Percentiles rank a stretch among this genome's conserved stretches.
phyloP scores from a whole-genome alignment of 495 filamentous ascomycete genomes.

The Schizothecium vesticola region DNA sequence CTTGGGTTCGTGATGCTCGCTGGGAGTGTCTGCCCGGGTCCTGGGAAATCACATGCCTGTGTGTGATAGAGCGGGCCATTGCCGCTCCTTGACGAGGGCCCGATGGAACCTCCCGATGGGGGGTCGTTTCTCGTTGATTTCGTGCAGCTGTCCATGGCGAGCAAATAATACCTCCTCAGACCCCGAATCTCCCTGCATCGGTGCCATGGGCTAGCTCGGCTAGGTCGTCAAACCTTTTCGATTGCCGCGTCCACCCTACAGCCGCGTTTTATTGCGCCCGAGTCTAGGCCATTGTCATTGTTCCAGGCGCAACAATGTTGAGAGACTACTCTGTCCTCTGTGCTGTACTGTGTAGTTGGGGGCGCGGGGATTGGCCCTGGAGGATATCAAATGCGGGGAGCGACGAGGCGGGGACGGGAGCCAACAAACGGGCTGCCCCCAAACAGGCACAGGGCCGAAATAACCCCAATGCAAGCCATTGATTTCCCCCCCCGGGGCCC shows the following conservation, averaged over 20 bases:
- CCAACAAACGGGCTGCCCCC: not conserved
- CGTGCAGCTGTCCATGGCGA: not conserved
- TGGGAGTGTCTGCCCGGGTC: not conserved
- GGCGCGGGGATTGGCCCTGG: too few species aligned
- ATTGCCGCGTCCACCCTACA: too few species aligned
- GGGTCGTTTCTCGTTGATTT: not conserved
- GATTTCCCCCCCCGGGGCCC: not conserved
- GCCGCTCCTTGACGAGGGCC: not conserved
- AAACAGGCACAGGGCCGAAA: constrained; percentile 24
- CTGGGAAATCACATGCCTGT: not conserved
- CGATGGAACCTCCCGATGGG: not conserved
- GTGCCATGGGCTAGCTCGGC: too few species aligned
- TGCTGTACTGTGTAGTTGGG: too few species aligned
- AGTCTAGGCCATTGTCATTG: too few species aligned
- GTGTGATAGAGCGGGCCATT: not conserved
- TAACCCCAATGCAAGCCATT: constrained; percentile 15
- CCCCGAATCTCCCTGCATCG: too few species aligned
- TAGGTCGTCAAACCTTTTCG: too few species aligned
- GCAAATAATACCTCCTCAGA: too few species aligned
- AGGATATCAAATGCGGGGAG: not conserved
- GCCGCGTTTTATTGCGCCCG: too few species aligned
- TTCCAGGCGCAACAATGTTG: too few species aligned
- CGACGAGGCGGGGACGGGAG: too few species aligned
- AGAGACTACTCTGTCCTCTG: too few species aligned
- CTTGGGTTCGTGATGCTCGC: not conserved